These are phyloP conservation scores for Pachyrhizus erosus DNA, from an alignment of 306 rosid genomes.

Conservation along the genomic window DNA sequence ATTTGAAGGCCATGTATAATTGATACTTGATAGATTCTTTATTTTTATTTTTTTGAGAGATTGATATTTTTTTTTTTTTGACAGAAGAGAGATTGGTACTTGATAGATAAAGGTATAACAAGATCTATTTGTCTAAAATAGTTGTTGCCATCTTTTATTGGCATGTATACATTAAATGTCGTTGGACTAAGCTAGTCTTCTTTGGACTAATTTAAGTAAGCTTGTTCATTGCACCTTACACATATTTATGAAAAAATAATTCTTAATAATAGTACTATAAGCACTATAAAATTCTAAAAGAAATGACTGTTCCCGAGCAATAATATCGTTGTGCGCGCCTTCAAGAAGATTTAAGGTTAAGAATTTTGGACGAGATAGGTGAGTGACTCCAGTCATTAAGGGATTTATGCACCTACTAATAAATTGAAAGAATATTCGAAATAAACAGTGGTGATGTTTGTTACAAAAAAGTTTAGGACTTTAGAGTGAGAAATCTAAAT, in stretches of 20 bases:
- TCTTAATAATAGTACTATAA: not conserved
- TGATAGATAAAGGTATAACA: not conserved
- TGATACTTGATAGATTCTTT: no score
- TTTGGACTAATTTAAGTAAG: not conserved
- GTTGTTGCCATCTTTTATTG: not conserved
- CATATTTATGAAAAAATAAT: not conserved
- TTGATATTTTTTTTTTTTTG: no score
- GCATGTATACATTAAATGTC: not conserved
- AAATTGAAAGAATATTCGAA: not conserved
- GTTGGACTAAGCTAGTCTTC: not conserved
- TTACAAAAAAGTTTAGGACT: no score
- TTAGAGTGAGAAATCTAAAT: no score
- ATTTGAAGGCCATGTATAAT: conserved; percentile 3
- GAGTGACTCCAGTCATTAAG: conserved; percentile 20
- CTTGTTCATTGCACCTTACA: not conserved
- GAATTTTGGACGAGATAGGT: not conserved
- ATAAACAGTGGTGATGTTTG: no score
- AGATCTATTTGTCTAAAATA: not conserved
- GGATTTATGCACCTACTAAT: conserved; percentile 19
- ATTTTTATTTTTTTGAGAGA: no score
- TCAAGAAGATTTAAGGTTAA: not conserved
- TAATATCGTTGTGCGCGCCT: not conserved
- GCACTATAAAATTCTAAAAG: not conserved
- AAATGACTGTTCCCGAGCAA: not conserved
- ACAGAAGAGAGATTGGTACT: no score